Evolutionary conservation across 1,139 yeast genomes (phyloP).

Genomic region (Magnusiomyces tetraspermus): DNA sequence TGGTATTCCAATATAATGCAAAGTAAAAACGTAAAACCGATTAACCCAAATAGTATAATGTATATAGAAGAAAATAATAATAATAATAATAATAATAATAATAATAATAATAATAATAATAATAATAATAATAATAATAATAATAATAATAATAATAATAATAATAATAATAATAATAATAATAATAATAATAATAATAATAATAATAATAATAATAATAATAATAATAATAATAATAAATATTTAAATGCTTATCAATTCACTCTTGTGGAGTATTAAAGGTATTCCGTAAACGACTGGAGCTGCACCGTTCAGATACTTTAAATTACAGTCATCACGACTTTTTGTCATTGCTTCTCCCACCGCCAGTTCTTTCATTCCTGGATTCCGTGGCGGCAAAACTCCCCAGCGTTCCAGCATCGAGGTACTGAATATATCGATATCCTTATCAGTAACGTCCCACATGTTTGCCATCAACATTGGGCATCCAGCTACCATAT

Average conservation of each 20-base stretch:
- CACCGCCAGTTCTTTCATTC: constrained; percentile 26
- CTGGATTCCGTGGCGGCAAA: constrained; percentile 21
- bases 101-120: background rate
- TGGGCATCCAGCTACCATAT: constrained; percentile 73
- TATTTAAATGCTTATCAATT: too few species aligned
- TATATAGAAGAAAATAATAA: background rate
- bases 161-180: too few species aligned
- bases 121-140: background rate
- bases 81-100: background rate
- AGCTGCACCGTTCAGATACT: constrained; percentile 69
- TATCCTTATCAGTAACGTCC: constrained; percentile 97
- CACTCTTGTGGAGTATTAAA: constrained; percentile 23
- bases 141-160: too few species aligned
- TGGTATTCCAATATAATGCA: too few species aligned
- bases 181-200: too few species aligned
- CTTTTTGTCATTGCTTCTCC: constrained; percentile 49
- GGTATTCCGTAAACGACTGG: constrained; percentile 77
- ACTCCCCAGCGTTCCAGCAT: constrained; percentile 59
- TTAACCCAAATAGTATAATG: background rate
- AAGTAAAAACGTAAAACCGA: too few species aligned
- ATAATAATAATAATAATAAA: too few species aligned
- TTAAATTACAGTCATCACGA: constrained; percentile 54
- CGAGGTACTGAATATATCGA: constrained; percentile 61
- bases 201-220: too few species aligned
- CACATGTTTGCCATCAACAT: constrained; percentile 79